Conservation (phyloP, 495 filamentous ascomycete genomes). For the Penicillium psychrofluorescens region DNA sequence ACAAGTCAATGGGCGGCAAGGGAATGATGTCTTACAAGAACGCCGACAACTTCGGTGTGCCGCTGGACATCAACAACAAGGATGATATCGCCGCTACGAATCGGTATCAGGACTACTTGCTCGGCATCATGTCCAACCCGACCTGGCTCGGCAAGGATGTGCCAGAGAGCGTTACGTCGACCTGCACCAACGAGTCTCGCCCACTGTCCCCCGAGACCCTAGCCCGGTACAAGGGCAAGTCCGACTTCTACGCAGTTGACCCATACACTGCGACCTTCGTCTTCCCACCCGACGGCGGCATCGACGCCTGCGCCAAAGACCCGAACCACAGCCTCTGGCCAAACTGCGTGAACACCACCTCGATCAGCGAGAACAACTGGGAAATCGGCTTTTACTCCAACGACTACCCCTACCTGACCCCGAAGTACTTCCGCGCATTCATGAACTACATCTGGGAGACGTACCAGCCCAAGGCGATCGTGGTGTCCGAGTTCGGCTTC, state of each 20-base stretch:
- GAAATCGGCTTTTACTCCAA: constrained; percentile 33
- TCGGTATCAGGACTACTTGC: constrained; percentile 32
- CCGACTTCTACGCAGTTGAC: constrained; percentile 41
- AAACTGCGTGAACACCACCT: constrained; percentile 31
- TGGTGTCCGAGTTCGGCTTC: constrained; percentile 37
- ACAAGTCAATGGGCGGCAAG: constrained; percentile 27
- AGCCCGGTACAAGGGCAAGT: constrained; percentile 12
- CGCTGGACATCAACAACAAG: constrained; percentile 23
- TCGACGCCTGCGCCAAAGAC: constrained; percentile 27
- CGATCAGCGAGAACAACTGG: constrained; percentile 29
- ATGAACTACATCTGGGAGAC: constrained; percentile 38
- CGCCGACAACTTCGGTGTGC: constrained; percentile 36
- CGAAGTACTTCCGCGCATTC: constrained; percentile 34
- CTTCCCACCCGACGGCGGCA: constrained; percentile 24
- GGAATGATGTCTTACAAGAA: constrained; percentile 35
- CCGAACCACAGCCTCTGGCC: constrained; percentile 25
- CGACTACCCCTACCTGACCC: constrained; percentile 34
- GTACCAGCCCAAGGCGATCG: constrained; percentile 21
- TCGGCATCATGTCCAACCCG: constrained; percentile 32
- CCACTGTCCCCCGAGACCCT: too few species aligned
- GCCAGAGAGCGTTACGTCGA: constrained; percentile 15
- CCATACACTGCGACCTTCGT: constrained; percentile 39
- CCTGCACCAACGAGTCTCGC: too few species aligned
- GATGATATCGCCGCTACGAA: constrained; percentile 28
- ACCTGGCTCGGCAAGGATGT: constrained; percentile 36